Evolutionary conservation across 2,329 filamentous ascomycete genomes (phyloP).

Genomic region (Myriosclerotinia scirpicola): DNA sequence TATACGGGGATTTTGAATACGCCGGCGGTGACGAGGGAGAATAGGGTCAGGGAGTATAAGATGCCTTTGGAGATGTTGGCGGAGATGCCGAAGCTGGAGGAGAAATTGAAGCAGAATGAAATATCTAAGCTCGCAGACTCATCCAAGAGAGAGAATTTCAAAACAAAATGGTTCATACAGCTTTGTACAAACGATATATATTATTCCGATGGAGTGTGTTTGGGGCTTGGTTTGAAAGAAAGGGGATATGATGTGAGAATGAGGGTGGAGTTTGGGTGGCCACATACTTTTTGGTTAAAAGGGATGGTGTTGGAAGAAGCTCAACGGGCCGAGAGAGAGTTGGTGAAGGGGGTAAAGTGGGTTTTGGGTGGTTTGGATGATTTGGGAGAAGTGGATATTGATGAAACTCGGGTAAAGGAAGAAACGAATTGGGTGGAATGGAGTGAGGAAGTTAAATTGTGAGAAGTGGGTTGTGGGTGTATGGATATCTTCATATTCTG

Average conservation of each 20-base stretch:
- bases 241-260: conserved; percentile 46
- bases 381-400: neutral
- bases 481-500: neutral
- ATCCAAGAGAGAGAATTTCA: conserved; percentile 32
- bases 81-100: conserved; percentile 23
- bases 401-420: neutral
- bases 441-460: neutral
- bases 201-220: conserved; percentile 53
- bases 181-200: conserved; percentile 52
- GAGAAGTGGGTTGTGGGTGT: neutral
- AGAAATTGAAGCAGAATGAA: neutral
- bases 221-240: conserved; percentile 46
- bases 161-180: conserved; percentile 49
- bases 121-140: neutral
- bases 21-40: conserved; percentile 41
- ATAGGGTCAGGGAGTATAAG: conserved; percentile 42
- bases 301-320: conserved; percentile 46
- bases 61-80: conserved; percentile 47
- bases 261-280: conserved; percentile 49
- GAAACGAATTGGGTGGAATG: conserved; percentile 6
- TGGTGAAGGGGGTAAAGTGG: conserved; percentile 48
- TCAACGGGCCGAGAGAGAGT: conserved; percentile 45
- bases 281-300: conserved; percentile 55
- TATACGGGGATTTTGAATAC: conserved; percentile 40
- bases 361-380: conserved; percentile 35